These are phyloP conservation scores for Trichothecium sympodiale DNA, from an alignment of 2,329 filamentous ascomycete species.

Conservation along the genomic window DNA sequence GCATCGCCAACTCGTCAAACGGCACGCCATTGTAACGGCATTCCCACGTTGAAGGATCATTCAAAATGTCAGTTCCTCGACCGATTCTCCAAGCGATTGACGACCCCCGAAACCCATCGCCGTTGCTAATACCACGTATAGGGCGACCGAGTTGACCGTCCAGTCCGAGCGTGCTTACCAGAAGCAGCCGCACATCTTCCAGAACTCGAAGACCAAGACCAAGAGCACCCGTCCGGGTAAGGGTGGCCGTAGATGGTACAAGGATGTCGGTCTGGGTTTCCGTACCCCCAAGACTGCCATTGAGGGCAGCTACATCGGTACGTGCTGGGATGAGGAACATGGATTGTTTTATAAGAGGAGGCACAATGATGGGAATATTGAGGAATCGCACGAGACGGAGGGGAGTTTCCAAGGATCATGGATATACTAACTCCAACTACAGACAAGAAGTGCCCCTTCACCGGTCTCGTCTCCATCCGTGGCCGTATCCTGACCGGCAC, in stretches of 20 bases:
- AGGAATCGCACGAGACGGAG: too few relatives aligned
- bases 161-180: conserved; percentile 99
- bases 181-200: conserved; percentile 99
- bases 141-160: conserved; percentile 98
- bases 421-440: conserved; percentile 8
- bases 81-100: conserved; percentile 5
- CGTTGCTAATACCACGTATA: conserved; percentile 31
- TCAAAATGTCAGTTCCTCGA: conserved; percentile 29
- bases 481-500: conserved; percentile 99
- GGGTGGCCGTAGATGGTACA: conserved; percentile 90
- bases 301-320: conserved; percentile 99
- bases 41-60: conserved; percentile 27
- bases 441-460: conserved; percentile 99
- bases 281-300: conserved; percentile 97
- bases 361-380: neutral
- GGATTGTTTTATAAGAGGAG: neutral
- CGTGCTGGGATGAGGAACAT: conserved; percentile 28
- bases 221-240: conserved; percentile 80
- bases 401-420: neutral
- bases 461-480: conserved; percentile 97
- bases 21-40: conserved; percentile 19
- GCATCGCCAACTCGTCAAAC: conserved; percentile 22
- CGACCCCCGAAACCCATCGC: conserved; percentile 5
- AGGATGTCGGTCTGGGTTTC: conserved; percentile 99
- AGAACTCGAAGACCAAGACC: conserved; percentile 88